Percentiles rank a stretch among this genome's conserved stretches.
Conservation (phyloP, 2,329 filamentous ascomycete genomes). For the Tolypocladium tropicale region DNA sequence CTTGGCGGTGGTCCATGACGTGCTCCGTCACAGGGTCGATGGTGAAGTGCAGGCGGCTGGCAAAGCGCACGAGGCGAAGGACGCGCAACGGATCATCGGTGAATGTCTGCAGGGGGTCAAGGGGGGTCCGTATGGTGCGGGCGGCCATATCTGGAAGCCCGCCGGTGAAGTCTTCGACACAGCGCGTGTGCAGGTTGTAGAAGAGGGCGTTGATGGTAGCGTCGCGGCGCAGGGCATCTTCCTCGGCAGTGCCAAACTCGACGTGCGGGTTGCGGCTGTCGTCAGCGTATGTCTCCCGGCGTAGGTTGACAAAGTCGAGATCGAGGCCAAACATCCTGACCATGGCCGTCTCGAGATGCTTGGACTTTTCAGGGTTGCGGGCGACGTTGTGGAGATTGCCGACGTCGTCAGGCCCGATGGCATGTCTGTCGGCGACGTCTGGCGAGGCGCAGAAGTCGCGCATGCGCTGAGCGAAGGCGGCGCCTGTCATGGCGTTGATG, state of each 20-base stretch:
- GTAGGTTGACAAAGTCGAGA: constrained; percentile 86
- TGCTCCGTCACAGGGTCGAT: constrained; percentile 61
- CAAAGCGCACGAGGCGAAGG: constrained; percentile 79
- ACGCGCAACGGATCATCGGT: constrained; percentile 87
- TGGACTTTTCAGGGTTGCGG: constrained; percentile 90
- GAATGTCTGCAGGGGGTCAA: constrained; percentile 86
- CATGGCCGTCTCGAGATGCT: constrained; percentile 87
- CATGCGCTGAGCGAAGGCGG: constrained; percentile 60
- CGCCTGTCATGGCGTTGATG: constrained; percentile 78
- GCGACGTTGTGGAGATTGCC: constrained; percentile 79
- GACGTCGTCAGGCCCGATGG: constrained; percentile 46
- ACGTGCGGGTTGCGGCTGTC: constrained; percentile 84
- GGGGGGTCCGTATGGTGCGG: constrained; percentile 70
- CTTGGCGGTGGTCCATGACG: constrained; percentile 70
- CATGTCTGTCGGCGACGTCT: constrained; percentile 51
- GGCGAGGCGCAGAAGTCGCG: constrained; percentile 55
- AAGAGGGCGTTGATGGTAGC: constrained; percentile 94
- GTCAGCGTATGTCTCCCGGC: constrained; percentile 84
- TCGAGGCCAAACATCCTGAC: constrained; percentile 78
- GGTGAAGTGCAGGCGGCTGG: constrained; percentile 68
- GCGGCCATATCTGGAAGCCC: constrained; percentile 66
- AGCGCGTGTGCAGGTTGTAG: constrained; percentile 74
- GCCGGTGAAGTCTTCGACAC: constrained; percentile 77
- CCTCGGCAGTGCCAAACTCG: constrained; percentile 85
- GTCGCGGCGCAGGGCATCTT: constrained; percentile 83